Evolutionary conservation across 805 yeast species (phyloP).

Genomic region (Barnettozyma wickerhamii): DNA sequence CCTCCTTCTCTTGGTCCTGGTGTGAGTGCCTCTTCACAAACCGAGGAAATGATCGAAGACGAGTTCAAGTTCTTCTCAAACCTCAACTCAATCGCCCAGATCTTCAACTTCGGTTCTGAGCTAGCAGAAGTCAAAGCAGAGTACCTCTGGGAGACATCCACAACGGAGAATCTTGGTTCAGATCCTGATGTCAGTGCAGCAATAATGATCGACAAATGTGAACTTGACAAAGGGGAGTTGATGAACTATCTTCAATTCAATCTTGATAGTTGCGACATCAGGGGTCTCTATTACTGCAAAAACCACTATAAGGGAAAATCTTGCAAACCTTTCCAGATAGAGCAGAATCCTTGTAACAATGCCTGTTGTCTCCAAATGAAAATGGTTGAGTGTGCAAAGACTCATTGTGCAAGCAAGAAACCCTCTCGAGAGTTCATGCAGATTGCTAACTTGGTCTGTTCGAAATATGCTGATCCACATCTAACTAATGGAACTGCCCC

Average conservation of each 20-base stretch:
- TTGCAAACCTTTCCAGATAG: conserved; percentile 13
- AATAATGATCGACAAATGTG: conserved; percentile 21
- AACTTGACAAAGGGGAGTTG: conserved; percentile 12
- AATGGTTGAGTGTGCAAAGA: conserved; percentile 23
- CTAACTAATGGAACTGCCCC: conserved; percentile 12
- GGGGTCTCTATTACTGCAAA: conserved; percentile 22
- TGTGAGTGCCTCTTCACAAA: background rate
- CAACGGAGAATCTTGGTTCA: background rate
- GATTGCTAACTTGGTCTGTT: conserved; percentile 20
- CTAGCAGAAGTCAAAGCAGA: conserved; percentile 16
- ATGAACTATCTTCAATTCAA: conserved; percentile 14
- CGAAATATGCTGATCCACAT: conserved; percentile 22
- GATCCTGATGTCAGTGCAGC: conserved; percentile 6
- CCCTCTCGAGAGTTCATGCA: conserved; percentile 14
- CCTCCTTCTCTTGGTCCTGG: too few species aligned
- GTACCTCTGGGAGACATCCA: conserved; percentile 12
- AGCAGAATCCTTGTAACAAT: conserved; percentile 18
- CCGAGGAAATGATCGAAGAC: conserved; percentile 12
- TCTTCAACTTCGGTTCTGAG: conserved; percentile 11
- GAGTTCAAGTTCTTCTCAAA: conserved; percentile 11
- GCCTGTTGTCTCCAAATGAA: conserved; percentile 24
- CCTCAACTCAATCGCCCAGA: conserved; percentile 13
- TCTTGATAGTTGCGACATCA: conserved; percentile 24
- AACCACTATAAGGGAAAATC: conserved; percentile 16
- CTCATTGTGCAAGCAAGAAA: conserved; percentile 17